Percentiles rank a stretch among this genome's conserved stretches.
phyloP scores from a whole-genome alignment of 2,329 filamentous ascomycete species.

The Neofusicoccum umdonicola region DNA sequence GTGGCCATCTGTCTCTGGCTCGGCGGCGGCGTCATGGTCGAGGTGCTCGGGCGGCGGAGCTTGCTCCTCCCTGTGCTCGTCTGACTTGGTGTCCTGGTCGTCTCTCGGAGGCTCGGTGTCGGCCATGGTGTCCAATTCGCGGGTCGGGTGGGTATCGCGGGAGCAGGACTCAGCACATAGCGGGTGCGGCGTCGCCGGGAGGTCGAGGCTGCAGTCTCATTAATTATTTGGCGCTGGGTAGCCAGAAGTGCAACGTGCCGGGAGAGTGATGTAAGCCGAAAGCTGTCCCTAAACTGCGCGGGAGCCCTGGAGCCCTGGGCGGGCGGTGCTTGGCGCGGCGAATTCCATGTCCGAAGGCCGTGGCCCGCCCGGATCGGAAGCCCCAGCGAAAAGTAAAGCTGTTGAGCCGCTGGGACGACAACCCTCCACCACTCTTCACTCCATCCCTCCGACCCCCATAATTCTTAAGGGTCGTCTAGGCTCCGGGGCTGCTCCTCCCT shows the following conservation, averaged over 20 bases:
- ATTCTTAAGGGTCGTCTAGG: background rate
- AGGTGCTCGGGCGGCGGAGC: constrained; percentile 2
- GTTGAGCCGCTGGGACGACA: constrained; percentile 9
- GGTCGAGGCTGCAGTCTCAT: background rate
- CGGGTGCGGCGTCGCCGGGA: background rate
- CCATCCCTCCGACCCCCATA: background rate
- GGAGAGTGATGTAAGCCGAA: constrained; percentile 3
- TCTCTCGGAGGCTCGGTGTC: constrained; percentile 24
- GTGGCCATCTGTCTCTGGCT: background rate
- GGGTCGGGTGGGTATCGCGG: constrained; percentile 14
- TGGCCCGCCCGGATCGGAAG: constrained; percentile 6
- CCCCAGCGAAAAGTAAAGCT: constrained; percentile 18
- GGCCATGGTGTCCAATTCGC: constrained; percentile 32
- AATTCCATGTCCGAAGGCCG: constrained; percentile 2
- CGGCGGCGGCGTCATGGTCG: background rate
- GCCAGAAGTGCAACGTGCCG: constrained; percentile 4
- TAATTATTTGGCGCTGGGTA: background rate
- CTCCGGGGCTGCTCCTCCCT: constrained; percentile 8
- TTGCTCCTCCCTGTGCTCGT: constrained; percentile 10
- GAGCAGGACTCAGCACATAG: constrained; percentile 11
- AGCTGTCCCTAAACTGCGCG: background rate
- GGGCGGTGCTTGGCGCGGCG: background rate
- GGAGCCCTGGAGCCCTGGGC: background rate
- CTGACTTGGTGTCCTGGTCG: constrained; percentile 2
- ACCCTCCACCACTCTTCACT: constrained; percentile 9